These are phyloP conservation scores for Pleomassaria siparia DNA, from an alignment of 2,329 filamentous ascomycete species.

Conservation along the genomic window DNA sequence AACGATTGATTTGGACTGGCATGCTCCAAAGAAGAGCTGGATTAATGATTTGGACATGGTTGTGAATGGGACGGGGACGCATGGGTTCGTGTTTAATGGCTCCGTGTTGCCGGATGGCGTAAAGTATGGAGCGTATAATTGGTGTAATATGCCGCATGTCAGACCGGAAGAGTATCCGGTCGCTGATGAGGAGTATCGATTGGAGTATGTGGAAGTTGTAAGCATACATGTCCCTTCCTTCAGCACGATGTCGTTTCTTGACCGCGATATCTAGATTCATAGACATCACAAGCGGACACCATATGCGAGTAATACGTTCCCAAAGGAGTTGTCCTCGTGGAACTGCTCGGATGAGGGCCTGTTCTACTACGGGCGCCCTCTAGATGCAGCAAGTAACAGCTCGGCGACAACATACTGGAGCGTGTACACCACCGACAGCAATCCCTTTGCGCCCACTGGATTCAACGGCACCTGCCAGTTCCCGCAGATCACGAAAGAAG, in stretches of 20 bases:
- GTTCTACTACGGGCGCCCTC: conserved; percentile 67
- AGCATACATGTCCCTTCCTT: neutral
- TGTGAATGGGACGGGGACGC: conserved; percentile 62
- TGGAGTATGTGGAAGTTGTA: conserved; percentile 76
- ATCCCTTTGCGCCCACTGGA: conserved; percentile 67
- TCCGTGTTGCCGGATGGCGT: conserved; percentile 58
- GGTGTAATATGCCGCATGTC: conserved; percentile 88
- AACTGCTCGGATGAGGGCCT: conserved; percentile 70
- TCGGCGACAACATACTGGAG: conserved; percentile 66
- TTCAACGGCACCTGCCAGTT: conserved; percentile 78
- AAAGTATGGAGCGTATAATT: conserved; percentile 70
- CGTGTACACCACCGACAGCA: conserved; percentile 61
- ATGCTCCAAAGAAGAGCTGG: conserved; percentile 40
- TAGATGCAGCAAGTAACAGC: conserved; percentile 48
- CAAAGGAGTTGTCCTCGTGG: conserved; percentile 71
- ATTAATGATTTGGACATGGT: conserved; percentile 65
- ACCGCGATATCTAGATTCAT: conserved; percentile 59
- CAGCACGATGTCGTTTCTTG: neutral
- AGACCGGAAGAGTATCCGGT: conserved; percentile 64
- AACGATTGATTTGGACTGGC: conserved; percentile 33
- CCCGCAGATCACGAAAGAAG: conserved; percentile 73
- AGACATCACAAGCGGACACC: conserved; percentile 84
- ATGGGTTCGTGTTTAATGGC: conserved; percentile 74
- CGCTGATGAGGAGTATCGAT: conserved; percentile 57
- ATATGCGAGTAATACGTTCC: conserved; percentile 76